Evolutionary conservation across 768 basidiomycete species (phyloP).

Genomic region (Mycena belliarum): DNA sequence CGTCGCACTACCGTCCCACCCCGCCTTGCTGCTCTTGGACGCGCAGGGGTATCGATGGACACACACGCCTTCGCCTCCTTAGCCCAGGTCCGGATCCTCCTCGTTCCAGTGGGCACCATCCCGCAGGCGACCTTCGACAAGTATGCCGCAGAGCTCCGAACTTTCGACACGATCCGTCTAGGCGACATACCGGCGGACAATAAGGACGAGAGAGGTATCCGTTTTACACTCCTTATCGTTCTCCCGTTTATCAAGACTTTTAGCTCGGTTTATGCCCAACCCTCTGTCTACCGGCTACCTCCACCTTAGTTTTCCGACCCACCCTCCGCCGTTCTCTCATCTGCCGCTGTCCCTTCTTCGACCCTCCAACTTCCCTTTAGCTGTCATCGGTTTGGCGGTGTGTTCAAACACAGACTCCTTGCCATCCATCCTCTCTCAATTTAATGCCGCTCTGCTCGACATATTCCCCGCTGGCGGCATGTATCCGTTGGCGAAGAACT

Average conservation of each 20-base stretch:
- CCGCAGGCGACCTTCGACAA: conserved; percentile 66
- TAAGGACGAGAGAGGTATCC: conserved; percentile 71
- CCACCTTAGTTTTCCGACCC: conserved; percentile 76
- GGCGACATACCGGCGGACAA: conserved; percentile 82
- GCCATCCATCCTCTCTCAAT: conserved; percentile 59
- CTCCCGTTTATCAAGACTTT: conserved; percentile 10
- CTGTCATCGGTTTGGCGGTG: conserved; percentile 84
- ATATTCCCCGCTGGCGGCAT: conserved; percentile 66
- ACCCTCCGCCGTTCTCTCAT: conserved; percentile 72
- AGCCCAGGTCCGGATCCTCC: conserved; percentile 81
- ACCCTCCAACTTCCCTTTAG: conserved; percentile 81
- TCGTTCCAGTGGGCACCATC: conserved; percentile 84
- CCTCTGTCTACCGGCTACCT: conserved; percentile 75
- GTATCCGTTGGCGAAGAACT: conserved; percentile 78
- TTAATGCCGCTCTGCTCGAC: conserved; percentile 63
- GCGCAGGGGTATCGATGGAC: conserved; percentile 57
- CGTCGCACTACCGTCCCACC: background rate
- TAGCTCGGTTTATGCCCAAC: conserved; percentile 83
- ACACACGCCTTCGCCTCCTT: conserved; percentile 76
- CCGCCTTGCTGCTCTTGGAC: background rate
- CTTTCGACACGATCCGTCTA: conserved; percentile 72
- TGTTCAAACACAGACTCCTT: conserved; percentile 58
- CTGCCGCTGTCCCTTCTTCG: conserved; percentile 70
- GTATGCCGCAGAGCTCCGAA: conserved; percentile 73
- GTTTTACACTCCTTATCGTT: conserved; percentile 21